Conservation (phyloP, 2,329 filamentous ascomycete genomes). For the Elsinoe arachidis region DNA sequence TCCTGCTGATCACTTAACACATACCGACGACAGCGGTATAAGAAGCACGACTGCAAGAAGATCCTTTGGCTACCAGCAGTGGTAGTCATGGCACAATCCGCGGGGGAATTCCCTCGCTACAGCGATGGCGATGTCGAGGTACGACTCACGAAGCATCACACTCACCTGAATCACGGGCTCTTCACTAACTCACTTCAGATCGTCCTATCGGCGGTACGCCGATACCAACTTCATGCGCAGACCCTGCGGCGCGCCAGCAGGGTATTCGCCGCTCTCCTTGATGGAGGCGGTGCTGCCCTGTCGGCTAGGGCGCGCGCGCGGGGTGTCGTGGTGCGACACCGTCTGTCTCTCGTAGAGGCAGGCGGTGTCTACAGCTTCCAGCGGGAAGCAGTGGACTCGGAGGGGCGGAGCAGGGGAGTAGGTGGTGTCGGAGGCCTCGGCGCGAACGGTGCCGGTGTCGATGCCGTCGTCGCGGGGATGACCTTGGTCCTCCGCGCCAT, state of each 20-base stretch:
- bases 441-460: not conserved
- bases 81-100: not conserved
- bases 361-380: not conserved
- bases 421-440: not conserved
- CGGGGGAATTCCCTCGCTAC: not conserved
- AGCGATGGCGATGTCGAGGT: slow-evolving; percentile 11
- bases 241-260: not conserved
- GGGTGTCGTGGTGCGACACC: not conserved
- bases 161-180: not conserved
- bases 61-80: not conserved
- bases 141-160: not conserved
- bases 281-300: not conserved
- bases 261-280: slow-evolving; percentile 4
- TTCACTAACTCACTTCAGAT: not conserved
- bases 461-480: not conserved
- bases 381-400: not conserved
- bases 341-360: not conserved
- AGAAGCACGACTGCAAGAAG: not conserved
- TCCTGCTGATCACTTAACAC: not conserved
- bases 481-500: slow-evolving; percentile 36
- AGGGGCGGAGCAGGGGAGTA: not conserved
- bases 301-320: not conserved
- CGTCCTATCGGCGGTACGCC: not conserved
- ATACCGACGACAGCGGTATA: not conserved
- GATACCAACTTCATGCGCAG: slow-evolving; percentile 8